Base-by-base conservation (phyloP, 176 grass and related monocot species). In the Aegilops sharonensis region DNA sequence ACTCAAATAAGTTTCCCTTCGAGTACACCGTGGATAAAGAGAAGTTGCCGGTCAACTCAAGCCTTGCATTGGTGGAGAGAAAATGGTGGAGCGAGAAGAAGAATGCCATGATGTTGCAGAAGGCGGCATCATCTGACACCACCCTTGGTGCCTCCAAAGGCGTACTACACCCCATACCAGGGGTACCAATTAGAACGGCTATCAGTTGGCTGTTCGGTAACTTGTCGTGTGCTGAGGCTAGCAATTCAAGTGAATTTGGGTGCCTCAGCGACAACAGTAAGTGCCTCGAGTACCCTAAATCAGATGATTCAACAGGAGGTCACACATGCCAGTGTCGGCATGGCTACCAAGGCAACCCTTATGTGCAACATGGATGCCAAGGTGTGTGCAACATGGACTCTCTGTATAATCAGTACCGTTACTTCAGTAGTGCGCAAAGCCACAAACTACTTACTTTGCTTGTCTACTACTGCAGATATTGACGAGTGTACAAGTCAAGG, bases 261-360 rank as follows among this genome's bases (percentile, higher is more conserved):
- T 77, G 74, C 47, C 47, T 77, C 74, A 77, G 74, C 47, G 27
- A 34, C 27, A 77, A 77, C 74, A 56, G 50, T 20, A 9, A 78
- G 18, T 78, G 75, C 50, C 50, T 3, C 59, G 75, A 78, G 29
- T 35, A 63, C 60, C 21, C 11, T 23, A 24, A 25, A 11, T 18
- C 30, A 0, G 4, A 36, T 10, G 8, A 4, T 13, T 24, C 60
- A 63, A 17, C 7, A 31, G 14, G 30, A 35, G 50, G 75, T n/a
- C 57, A 78, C 75, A 59, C 10, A 30, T 78, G 75, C 75, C 5
- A n/a, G 15, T 78, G 75, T 56, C 10, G 11, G 4, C 6, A 1
- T 0, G 75, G 50, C 29, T 78, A 34, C 50, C 24, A 60, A 30
- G 72, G 72, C 72, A 75, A 75, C 24, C 72, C 72, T 75, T 75